Evolutionary conservation across 345 rosid genomes (phyloP).

Genomic region (Xanthoceras sorbifolium): DNA sequence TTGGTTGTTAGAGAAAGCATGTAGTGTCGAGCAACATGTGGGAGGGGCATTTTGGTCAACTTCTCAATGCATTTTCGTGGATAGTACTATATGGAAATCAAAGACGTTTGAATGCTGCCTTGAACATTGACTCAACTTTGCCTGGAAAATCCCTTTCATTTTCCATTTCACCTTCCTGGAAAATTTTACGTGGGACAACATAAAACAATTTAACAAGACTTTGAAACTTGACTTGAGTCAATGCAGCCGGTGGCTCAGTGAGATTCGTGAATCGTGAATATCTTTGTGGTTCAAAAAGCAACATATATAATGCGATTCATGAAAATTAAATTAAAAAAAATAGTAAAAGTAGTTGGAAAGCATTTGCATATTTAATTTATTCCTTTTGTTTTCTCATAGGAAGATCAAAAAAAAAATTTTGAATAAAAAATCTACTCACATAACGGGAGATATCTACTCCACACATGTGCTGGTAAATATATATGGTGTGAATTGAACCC

Average conservation of each 20-base stretch:
- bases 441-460: too few relatives aligned
- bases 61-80: background rate
- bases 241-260: conserved; percentile 14
- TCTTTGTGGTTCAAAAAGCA: too few relatives aligned
- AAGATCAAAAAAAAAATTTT: too few relatives aligned
- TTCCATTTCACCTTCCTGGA: background rate
- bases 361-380: too few relatives aligned
- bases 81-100: background rate
- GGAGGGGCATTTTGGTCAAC: background rate
- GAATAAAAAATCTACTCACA: too few relatives aligned
- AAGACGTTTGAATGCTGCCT: background rate
- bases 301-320: background rate
- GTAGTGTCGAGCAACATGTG: background rate
- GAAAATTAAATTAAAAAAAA: too few relatives aligned
- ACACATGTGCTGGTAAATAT: too few relatives aligned
- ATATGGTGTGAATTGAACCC: too few relatives aligned
- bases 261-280: too few relatives aligned
- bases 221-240: conserved; percentile 23
- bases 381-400: too few relatives aligned
- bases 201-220: background rate
- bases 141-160: background rate
- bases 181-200: background rate
- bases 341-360: too few relatives aligned
- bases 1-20: background rate
- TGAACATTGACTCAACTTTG: background rate